A percentile compares a stretch with the other conserved stretches of the same genome.
Evolutionary conservation across 1,284 basidiomycete genomes (phyloP).

Genomic region (Tranzscheliella williamsii): DNA sequence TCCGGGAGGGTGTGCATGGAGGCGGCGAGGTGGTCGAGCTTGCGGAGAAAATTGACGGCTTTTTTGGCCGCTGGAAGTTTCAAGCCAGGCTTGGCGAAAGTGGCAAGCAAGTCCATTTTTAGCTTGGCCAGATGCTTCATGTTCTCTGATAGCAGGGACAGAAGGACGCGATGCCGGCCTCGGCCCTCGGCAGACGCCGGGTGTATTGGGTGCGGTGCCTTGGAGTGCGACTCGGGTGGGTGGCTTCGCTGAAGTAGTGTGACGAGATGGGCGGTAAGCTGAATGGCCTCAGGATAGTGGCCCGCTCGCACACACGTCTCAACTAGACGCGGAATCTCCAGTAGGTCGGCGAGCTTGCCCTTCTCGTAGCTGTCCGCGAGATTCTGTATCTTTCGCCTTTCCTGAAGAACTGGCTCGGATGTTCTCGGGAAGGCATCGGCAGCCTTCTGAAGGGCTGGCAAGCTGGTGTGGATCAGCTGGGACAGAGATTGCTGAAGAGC

Average conservation of each 20-base stretch:
- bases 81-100: constrained; percentile 74
- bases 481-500: constrained; percentile 12
- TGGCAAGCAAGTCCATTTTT: constrained; percentile 71
- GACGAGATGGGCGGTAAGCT: constrained; percentile 73
- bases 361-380: constrained; percentile 65
- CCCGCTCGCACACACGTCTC: constrained; percentile 89
- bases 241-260: constrained; percentile 59
- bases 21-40: constrained; percentile 66
- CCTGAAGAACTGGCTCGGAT: constrained; percentile 8
- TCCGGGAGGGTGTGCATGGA: constrained; percentile 7
- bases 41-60: constrained; percentile 78
- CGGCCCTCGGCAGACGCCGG: background rate
- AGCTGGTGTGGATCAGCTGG: constrained; percentile 7
- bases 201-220: background rate
- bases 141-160: constrained; percentile 75
- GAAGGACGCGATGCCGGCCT: constrained; percentile 67
- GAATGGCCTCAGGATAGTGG: constrained; percentile 85
- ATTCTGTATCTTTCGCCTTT: constrained; percentile 18
- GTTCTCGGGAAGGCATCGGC: constrained; percentile 11
- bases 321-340: constrained; percentile 84
- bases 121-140: constrained; percentile 71
- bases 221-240: background rate
- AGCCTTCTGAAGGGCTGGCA: constrained; percentile 20
- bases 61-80: constrained; percentile 89
- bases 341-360: constrained; percentile 83